A percentile compares a stretch with the other conserved stretches of the same genome.
Conservation (phyloP, 2,329 filamentous ascomycete species). For the Tothia fuscella region DNA sequence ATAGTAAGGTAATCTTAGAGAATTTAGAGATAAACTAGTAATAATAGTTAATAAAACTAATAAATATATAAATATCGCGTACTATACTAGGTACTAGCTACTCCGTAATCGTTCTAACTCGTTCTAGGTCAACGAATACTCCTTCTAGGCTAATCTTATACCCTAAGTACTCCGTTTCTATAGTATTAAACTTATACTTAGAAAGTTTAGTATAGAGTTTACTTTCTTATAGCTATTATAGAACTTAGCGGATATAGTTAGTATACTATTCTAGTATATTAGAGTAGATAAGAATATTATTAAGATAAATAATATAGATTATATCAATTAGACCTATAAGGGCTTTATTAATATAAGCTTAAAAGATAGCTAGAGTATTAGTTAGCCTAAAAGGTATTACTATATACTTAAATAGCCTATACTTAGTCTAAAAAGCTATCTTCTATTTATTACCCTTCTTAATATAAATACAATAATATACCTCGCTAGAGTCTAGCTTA, state of each 20-base stretch:
- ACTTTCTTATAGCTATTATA: slow-evolving; percentile 6
- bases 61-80: slow-evolving; percentile 16
- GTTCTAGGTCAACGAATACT: slow-evolving; percentile 15
- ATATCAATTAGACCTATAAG: slow-evolving; percentile 15
- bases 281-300: slow-evolving; percentile 17
- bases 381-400: slow-evolving; percentile 18
- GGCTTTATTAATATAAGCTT: slow-evolving; percentile 17
- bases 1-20: slow-evolving; percentile 12
- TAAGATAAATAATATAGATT: slow-evolving; percentile 15
- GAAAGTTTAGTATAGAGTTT: slow-evolving; percentile 12
- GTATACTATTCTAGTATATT: not conserved
- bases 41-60: slow-evolving; percentile 22
- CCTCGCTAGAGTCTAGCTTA: slow-evolving; percentile 1
- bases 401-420: slow-evolving; percentile 23
- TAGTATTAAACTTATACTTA: slow-evolving; percentile 20
- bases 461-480: slow-evolving; percentile 25
- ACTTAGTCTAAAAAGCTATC: slow-evolving; percentile 23
- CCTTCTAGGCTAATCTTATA: slow-evolving; percentile 16
- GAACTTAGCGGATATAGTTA: slow-evolving; percentile 7
- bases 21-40: slow-evolving; percentile 17
- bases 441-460: slow-evolving; percentile 22
- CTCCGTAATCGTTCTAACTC: slow-evolving; percentile 13
- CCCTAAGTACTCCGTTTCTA: slow-evolving; percentile 18
- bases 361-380: slow-evolving; percentile 12
- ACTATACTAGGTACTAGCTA: slow-evolving; percentile 14